phyloP scores from a whole-genome alignment of 495 filamentous ascomycete species.

The Penicillium dipodomyicola region DNA sequence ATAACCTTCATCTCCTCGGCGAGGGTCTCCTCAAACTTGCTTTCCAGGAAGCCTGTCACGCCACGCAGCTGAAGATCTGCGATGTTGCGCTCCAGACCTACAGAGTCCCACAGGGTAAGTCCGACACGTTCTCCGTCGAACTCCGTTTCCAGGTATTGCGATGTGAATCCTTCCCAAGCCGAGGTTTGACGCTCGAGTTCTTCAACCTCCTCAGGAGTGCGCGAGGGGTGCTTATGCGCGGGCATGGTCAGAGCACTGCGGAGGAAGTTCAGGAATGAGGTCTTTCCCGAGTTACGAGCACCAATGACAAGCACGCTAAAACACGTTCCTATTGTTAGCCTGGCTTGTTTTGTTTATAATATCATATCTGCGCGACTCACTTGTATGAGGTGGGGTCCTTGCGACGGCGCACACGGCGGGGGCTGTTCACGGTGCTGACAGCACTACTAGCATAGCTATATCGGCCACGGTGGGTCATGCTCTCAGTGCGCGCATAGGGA shows the following conservation, averaged over 20 bases:
- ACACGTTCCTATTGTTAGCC: slow-evolving; percentile 13
- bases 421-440: slow-evolving; percentile 89
- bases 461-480: slow-evolving; percentile 95
- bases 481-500: slow-evolving; percentile 79
- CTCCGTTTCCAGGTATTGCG: slow-evolving; percentile 90
- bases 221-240: slow-evolving; percentile 64
- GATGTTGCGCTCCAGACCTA: slow-evolving; percentile 87
- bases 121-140: slow-evolving; percentile 91
- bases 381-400: slow-evolving; percentile 98
- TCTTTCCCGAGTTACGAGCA: slow-evolving; percentile 86
- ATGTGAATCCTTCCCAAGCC: slow-evolving; percentile 67
- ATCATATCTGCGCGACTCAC: slow-evolving; percentile 56
- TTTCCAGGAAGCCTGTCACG: slow-evolving; percentile 88
- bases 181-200: slow-evolving; percentile 36
- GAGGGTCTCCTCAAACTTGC: slow-evolving; percentile 97
- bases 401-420: slow-evolving; percentile 84
- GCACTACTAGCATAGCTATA: slow-evolving; percentile 96
- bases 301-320: slow-evolving; percentile 90
- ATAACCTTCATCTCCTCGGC: slow-evolving; percentile 97
- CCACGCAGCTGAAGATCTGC: slow-evolving; percentile 92
- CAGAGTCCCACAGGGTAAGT: slow-evolving; percentile 93
- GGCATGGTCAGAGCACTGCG: slow-evolving; percentile 78
- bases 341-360: not conserved
- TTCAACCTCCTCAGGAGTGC: slow-evolving; percentile 52
- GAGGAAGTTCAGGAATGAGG: slow-evolving; percentile 94